Evolutionary conservation across 306 rosid genomes (phyloP).

Genomic region (Aeschynomene evenia): DNA sequence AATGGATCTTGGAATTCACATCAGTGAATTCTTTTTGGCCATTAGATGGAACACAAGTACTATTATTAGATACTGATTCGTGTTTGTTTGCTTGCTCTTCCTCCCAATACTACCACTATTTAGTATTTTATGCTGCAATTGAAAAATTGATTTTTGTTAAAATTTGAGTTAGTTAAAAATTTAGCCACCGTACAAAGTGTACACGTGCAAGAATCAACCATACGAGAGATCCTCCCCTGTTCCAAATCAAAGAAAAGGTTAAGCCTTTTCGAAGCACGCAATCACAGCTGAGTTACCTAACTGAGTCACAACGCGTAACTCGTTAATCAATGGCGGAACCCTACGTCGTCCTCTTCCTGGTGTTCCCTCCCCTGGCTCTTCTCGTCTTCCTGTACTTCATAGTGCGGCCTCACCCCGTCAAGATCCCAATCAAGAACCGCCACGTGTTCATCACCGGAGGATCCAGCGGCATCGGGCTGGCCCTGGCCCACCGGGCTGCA

Average conservation of each 20-base stretch:
- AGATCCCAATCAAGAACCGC: conserved; percentile 71
- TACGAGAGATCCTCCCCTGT: background rate
- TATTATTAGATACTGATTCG: too few relatives aligned
- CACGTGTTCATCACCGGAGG: conserved; percentile 96
- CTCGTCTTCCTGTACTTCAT: conserved; percentile 53
- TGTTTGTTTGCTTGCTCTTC: too few relatives aligned
- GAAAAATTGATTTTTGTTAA: background rate
- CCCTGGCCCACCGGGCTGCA: conserved; percentile 82
- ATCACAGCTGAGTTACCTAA: background rate
- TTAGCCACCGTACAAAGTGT: background rate
- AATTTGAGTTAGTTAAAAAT: background rate
- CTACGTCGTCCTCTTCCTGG: conserved; percentile 37
- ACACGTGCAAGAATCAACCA: background rate
- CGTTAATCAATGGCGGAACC: conserved; percentile 47
- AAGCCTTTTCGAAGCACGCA: background rate
- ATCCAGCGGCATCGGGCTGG: conserved; percentile 94
- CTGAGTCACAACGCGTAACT: too few relatives aligned
- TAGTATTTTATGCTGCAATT: background rate
- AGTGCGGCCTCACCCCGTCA: conserved; percentile 65
- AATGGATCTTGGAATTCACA: background rate
- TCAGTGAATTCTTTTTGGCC: background rate
- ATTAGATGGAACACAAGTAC: too few relatives aligned
- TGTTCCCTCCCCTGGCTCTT: conserved; percentile 44
- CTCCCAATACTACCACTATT: background rate
- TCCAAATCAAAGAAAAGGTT: background rate